Percentiles rank a stretch among this genome's conserved stretches.
Evolutionary conservation across 1,284 basidiomycete genomes (phyloP).

Genomic region (Malassezia arunalokei): DNA sequence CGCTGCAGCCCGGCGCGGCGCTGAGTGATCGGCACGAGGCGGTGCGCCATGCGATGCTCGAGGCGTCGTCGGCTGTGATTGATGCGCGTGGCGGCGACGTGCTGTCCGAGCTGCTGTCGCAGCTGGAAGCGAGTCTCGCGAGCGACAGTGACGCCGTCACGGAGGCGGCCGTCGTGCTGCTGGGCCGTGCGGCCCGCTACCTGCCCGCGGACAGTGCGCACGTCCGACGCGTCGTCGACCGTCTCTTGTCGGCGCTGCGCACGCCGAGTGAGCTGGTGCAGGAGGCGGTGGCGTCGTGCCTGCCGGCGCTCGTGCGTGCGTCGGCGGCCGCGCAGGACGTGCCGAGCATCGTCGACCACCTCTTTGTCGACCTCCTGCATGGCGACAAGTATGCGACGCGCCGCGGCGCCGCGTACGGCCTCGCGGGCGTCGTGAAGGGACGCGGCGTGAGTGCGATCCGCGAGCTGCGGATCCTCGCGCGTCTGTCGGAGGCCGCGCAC

Average conservation of each 20-base stretch:
- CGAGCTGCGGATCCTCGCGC: slow-evolving; percentile 65
- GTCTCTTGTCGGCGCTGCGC: slow-evolving; percentile 79
- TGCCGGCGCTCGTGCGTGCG: slow-evolving; percentile 70
- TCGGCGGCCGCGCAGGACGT: slow-evolving; percentile 51
- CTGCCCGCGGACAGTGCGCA: slow-evolving; percentile 54
- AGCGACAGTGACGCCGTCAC: slow-evolving; percentile 52
- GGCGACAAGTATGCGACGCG: slow-evolving; percentile 72
- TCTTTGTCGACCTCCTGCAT: slow-evolving; percentile 56
- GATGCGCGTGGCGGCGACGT: slow-evolving; percentile 68
- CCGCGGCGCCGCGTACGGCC: slow-evolving; percentile 86
- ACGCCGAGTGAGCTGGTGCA: slow-evolving; percentile 95
- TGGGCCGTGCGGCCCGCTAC: slow-evolving; percentile 83
- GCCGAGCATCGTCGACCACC: slow-evolving; percentile 54
- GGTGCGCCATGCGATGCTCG: slow-evolving; percentile 75
- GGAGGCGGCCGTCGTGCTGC: slow-evolving; percentile 86
- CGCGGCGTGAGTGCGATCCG: slow-evolving; percentile 74
- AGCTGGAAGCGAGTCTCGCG: slow-evolving; percentile 69
- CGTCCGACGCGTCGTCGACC: slow-evolving; percentile 58
- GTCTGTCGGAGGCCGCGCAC: slow-evolving; percentile 65
- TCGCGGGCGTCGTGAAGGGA: slow-evolving; percentile 84
- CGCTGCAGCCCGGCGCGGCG: slow-evolving; percentile 65
- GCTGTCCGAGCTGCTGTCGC: slow-evolving; percentile 64
- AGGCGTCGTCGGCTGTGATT: slow-evolving; percentile 68
- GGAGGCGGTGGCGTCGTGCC: slow-evolving; percentile 77
- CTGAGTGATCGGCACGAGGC: slow-evolving; percentile 73